Evolutionary conservation across 495 filamentous ascomycete species (phyloP).

Genomic region (Aspergillus incahuasiensis): DNA sequence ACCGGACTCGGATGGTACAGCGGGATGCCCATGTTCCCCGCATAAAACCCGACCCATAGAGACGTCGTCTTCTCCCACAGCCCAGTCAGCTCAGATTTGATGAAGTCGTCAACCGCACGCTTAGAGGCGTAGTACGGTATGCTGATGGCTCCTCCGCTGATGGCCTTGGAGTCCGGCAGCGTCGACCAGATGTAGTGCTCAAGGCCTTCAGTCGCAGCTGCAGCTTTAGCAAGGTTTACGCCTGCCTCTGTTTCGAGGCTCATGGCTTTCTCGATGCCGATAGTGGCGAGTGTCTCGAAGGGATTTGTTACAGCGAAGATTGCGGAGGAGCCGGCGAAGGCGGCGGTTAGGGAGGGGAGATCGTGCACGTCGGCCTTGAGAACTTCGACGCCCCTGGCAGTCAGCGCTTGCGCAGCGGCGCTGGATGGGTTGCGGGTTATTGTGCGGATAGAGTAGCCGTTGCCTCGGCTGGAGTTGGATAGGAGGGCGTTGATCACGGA

Average conservation of each 20-base stretch:
- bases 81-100: conserved; percentile 14
- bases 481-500: conserved; percentile 36
- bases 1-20: conserved; percentile 1
- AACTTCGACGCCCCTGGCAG: conserved; percentile 38
- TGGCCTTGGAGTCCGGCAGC: conserved; percentile 13
- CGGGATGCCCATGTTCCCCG: conserved; percentile 13
- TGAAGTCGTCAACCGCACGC: conserved; percentile 20
- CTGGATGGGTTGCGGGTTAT: conserved; percentile 39
- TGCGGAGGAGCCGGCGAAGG: conserved; percentile 28
- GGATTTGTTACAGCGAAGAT: conserved; percentile 51
- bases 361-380: conserved; percentile 44
- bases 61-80: conserved; percentile 30
- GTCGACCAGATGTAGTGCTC: conserved; percentile 29
- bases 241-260: conserved; percentile 17
- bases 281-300: conserved; percentile 28
- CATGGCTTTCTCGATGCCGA: conserved; percentile 4
- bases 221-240: conserved; percentile 26
- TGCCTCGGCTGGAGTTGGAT: conserved; percentile 22
- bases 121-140: conserved; percentile 32
- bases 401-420: conserved; percentile 30
- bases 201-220: conserved; percentile 18
- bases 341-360: conserved; percentile 29
- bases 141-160: conserved; percentile 15
- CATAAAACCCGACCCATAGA: conserved; percentile 18
- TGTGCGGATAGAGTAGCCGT: conserved; percentile 37